A percentile compares a stretch with the other conserved stretches of the same genome.
Evolutionary conservation across 352 stramenopile species (phyloP).

Genomic region (Phytophthora constricta): DNA sequence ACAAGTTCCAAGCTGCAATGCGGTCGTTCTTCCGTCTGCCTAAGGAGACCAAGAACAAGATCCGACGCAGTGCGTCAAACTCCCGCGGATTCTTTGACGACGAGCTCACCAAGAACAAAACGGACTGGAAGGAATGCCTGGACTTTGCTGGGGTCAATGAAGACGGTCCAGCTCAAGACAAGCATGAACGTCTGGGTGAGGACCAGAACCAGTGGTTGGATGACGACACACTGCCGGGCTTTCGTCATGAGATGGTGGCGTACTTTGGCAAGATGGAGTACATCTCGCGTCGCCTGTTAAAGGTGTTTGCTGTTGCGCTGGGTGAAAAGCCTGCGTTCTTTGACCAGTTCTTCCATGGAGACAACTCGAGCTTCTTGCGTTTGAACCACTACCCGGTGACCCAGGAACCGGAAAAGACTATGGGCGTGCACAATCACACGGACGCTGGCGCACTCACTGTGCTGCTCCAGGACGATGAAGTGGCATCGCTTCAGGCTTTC

Average conservation of each 20-base stretch:
- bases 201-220: conserved; percentile 89
- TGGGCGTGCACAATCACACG: conserved; percentile 67
- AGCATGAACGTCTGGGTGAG: conserved; percentile 79
- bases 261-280: conserved; percentile 65
- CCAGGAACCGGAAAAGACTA: conserved; percentile 44
- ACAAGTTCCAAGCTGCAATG: conserved; percentile 41
- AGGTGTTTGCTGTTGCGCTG: conserved; percentile 66
- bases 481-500: conserved; percentile 62
- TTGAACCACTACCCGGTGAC: conserved; percentile 92
- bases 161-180: conserved; percentile 44
- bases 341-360: conserved; percentile 62
- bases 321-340: conserved; percentile 61
- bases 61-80: conserved; percentile 85
- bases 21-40: conserved; percentile 38
- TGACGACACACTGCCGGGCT: conserved; percentile 52
- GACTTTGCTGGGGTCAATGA: conserved; percentile 43
- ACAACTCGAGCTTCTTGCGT: conserved; percentile 91
- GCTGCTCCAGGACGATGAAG: conserved; percentile 68
- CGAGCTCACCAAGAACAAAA: conserved; percentile 94
- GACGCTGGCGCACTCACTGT: conserved; percentile 68
- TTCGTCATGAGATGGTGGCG: conserved; percentile 52
- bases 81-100: conserved; percentile 93
- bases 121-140: background rate
- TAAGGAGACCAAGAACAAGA: conserved; percentile 48
- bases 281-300: conserved; percentile 58